Evolutionary conservation across 108 stramenopile genomes (phyloP), one percentile per base, ranked within the genome.

Genomic region (Skeletonema grethae): DNA sequence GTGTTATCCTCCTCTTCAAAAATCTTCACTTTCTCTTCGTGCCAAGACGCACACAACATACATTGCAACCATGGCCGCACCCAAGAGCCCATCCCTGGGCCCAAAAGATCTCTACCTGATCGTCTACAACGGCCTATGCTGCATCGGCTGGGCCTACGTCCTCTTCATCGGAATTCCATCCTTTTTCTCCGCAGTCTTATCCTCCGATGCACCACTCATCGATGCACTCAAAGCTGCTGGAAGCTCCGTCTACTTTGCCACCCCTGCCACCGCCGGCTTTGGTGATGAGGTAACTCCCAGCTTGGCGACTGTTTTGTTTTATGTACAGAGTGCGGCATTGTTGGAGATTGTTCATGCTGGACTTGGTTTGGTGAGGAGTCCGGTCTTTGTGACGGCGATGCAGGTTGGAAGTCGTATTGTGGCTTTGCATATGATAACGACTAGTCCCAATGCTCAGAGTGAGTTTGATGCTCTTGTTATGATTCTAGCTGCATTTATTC

Each of bases 311-410:
- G 65, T 85, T 46, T 67, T 96, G 53, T 80, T 77, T 32, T 38
- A 68, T 34, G 90, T 92, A 25, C 96, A 96, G 69, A 65, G 85
- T 22, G 91, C 87, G 7, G 92, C 95, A 32, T 24, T 94, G 5
- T 43, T 97, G 36, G 96, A 99, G 76, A 89, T 98, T 62, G 69
- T 97, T 31, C 97, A 99, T 87, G 90, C 97, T 7, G 83, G 83
- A 5, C 16, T 98, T 15, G 95, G 97, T 39, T 72, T 98, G 32
- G 98, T 99, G 20, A 90, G 96, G 43, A 92, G 92, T 35, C 97
- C 97, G 0, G 84, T 96, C 50, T 38, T 97, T 29, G 96, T 97
- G 22, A 96, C 96, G 29, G 65, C 88, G 32, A 83, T 99, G 87
- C 98, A 99, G 85, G 98, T 98, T 24, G 72, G 75, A 32, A 87